Evolutionary conservation across 805 yeast genomes (phyloP).

Genomic region (Saturnispora quitensis): DNA sequence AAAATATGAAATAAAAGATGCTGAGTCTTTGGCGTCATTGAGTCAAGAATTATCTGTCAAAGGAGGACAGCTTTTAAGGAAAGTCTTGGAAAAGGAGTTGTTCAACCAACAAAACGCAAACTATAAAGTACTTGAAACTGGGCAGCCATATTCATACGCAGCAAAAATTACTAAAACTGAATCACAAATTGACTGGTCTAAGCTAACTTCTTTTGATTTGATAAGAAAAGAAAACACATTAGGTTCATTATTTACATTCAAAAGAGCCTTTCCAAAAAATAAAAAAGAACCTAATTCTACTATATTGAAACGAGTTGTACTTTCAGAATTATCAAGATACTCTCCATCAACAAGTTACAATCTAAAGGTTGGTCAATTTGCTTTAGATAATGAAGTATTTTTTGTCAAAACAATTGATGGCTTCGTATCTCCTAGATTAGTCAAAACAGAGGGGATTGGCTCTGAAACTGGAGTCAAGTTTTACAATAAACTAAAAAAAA

Average conservation of each 20-base stretch:
- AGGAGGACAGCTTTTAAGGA: slow-evolving; percentile 53
- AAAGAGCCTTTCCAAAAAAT: slow-evolving; percentile 27
- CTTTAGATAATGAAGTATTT: slow-evolving; percentile 8
- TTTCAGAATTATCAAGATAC: slow-evolving; percentile 30
- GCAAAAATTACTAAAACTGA: slow-evolving; percentile 39
- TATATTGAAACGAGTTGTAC: slow-evolving; percentile 33
- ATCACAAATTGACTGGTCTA: slow-evolving; percentile 41
- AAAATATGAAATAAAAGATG: slow-evolving; percentile 28
- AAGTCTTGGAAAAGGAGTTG: slow-evolving; percentile 32
- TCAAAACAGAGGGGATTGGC: slow-evolving; percentile 50
- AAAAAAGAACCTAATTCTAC: background rate
- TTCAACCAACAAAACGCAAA: slow-evolving; percentile 18
- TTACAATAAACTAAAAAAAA: slow-evolving; percentile 33
- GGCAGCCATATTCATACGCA: slow-evolving; percentile 43
- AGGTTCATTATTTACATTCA: slow-evolving; percentile 47
- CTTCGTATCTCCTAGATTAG: slow-evolving; percentile 24
- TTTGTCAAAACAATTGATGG: slow-evolving; percentile 35
- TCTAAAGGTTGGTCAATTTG: background rate
- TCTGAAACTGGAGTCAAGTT: slow-evolving; percentile 40
- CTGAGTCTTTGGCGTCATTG: slow-evolving; percentile 39
- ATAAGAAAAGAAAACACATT: slow-evolving; percentile 39
- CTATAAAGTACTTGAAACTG: slow-evolving; percentile 16
- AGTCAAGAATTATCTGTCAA: slow-evolving; percentile 41
- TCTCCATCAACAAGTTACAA: background rate
- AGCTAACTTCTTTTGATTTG: slow-evolving; percentile 30